Evolutionary conservation across 257 asterid genomes (phyloP).

Genomic region (Nyctanthes arbortristis): DNA sequence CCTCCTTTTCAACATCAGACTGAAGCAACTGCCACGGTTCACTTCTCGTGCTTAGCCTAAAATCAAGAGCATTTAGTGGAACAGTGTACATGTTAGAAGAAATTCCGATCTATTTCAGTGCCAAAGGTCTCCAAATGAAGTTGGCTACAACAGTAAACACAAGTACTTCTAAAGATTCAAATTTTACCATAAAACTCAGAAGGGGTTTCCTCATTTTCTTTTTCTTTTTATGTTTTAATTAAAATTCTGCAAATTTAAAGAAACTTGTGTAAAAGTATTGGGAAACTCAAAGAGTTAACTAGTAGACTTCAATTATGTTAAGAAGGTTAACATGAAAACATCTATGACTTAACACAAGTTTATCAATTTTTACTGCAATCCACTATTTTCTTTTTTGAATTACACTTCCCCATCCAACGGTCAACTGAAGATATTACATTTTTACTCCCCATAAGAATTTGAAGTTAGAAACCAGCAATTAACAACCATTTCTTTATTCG

Average conservation of each 20-base stretch:
- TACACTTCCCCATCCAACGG: no score
- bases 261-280: no score
- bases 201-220: no score
- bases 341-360: no score
- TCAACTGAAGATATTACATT: neutral
- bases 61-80: conserved; percentile 21
- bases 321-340: no score
- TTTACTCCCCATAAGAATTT: neutral
- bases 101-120: neutral
- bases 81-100: neutral
- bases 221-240: no score
- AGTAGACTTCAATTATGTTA: no score
- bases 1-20: conserved; percentile 53
- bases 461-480: neutral
- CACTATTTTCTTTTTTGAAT: no score
- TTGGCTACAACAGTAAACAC: neutral
- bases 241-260: no score
- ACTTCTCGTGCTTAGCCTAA: conserved; percentile 67
- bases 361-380: no score
- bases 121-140: neutral
- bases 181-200: neutral
- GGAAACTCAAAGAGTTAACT: no score
- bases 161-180: neutral
- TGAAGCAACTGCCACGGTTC: conserved; percentile 84
- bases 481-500: neutral